Percentiles rank a stretch among this genome's conserved stretches.
Evolutionary conservation across 2,329 filamentous ascomycete genomes (phyloP).

Genomic region (Chaetomium strumarium): DNA sequence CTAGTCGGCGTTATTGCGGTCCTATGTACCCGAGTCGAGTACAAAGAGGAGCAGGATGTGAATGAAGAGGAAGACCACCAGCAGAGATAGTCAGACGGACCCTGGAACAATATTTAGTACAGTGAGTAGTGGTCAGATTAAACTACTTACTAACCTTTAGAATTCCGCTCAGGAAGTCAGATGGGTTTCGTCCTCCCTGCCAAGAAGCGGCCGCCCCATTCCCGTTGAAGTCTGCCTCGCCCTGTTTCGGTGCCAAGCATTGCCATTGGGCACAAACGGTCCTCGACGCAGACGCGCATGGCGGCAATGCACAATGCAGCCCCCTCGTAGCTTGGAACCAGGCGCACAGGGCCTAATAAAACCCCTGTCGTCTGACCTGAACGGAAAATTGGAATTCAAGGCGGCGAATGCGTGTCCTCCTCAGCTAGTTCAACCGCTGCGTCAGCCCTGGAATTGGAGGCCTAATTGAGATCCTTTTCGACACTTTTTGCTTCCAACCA

Average conservation of each 20-base stretch:
- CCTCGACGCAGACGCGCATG: not conserved
- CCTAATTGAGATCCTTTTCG: no score
- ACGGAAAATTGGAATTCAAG: not conserved
- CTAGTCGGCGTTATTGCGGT: not conserved
- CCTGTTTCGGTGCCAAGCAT: conserved; percentile 9
- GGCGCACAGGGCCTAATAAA: not conserved
- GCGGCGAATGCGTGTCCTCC: not conserved
- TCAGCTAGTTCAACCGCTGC: no score
- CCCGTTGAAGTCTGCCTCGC: not conserved
- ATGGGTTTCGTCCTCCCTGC: not conserved
- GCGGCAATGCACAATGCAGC: not conserved
- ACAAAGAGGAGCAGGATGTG: not conserved
- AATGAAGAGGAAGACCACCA: not conserved
- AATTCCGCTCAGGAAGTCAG: no score
- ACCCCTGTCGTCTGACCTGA: not conserved
- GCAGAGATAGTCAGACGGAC: not conserved
- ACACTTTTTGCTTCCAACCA: no score
- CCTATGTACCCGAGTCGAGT: not conserved
- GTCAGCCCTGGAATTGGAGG: no score
- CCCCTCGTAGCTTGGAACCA: not conserved
- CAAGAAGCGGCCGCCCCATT: not conserved
- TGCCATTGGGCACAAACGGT: conserved; percentile 19
- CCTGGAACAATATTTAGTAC: no score
- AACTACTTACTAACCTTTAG: not conserved
- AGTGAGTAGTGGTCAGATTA: not conserved